These are phyloP conservation scores for Trichosporon asahii DNA, from an alignment of 1,284 basidiomycete species.

Conservation along the genomic window DNA sequence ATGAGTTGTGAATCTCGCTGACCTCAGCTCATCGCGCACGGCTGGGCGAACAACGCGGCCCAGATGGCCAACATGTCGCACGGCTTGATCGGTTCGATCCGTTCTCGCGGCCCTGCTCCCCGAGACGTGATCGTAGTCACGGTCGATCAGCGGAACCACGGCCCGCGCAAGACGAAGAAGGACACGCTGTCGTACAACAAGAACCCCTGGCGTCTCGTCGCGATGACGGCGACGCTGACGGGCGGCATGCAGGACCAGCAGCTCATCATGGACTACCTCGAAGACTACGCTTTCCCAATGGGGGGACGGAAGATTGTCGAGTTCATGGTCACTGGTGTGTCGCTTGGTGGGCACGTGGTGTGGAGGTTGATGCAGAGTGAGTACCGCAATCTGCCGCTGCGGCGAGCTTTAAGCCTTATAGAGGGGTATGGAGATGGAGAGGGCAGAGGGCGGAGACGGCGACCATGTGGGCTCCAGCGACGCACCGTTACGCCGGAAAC, in stretches of 20 bases:
- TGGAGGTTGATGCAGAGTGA: constrained; percentile 22
- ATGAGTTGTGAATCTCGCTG: no score
- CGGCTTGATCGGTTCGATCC: constrained; percentile 39
- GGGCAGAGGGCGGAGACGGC: not conserved
- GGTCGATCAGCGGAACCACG: constrained; percentile 72
- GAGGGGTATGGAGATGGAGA: no score
- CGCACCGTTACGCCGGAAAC: not conserved
- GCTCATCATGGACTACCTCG: constrained; percentile 75
- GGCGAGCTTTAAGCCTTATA: not conserved
- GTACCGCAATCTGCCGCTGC: not conserved
- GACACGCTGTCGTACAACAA: constrained; percentile 62
- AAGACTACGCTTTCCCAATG: constrained; percentile 71
- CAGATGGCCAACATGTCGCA: constrained; percentile 38
- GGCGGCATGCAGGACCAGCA: constrained; percentile 60
- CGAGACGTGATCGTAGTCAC: constrained; percentile 48
- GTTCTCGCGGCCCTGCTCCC: constrained; percentile 16
- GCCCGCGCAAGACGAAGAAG: constrained; percentile 48
- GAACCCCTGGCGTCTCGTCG: constrained; percentile 60
- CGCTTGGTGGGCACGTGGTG: constrained; percentile 50
- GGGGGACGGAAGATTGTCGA: constrained; percentile 63
- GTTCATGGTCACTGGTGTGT: constrained; percentile 61
- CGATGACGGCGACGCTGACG: constrained; percentile 17
- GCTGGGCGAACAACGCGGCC: constrained; percentile 24
- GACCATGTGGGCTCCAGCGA: not conserved
- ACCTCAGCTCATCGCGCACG: constrained; percentile 23